phyloP scores from a whole-genome alignment of 441 rosid genomes.

The Arabidopsis lyrata region DNA sequence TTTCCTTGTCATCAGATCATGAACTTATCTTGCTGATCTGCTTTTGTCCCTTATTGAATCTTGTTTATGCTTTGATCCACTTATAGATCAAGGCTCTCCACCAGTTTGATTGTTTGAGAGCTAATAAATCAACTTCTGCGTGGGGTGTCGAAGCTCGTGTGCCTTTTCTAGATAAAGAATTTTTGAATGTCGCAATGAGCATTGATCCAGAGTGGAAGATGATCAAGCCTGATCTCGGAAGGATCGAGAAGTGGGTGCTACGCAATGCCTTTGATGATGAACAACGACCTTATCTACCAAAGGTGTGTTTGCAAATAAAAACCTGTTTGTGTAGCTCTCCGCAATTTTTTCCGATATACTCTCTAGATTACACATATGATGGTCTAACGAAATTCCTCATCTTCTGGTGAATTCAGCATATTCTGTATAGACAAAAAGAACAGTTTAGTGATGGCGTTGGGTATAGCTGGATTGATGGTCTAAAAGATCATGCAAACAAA shows the following conservation, averaged over 20 bases:
- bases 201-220: constrained; percentile 84
- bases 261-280: constrained; percentile 39
- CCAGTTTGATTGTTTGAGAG: constrained; percentile 98
- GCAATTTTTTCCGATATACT: background rate
- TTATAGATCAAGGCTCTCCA: constrained; percentile 95
- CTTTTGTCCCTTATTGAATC: constrained; percentile 19
- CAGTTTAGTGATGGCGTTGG: constrained; percentile 35
- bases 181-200: constrained; percentile 80
- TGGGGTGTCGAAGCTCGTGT: constrained; percentile 99
- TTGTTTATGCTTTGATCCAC: constrained; percentile 37
- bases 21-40: constrained; percentile 17
- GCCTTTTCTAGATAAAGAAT: constrained; percentile 93
- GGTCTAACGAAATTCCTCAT: constrained; percentile 19
- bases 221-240: constrained; percentile 42
- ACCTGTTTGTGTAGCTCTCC: background rate
- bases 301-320: background rate
- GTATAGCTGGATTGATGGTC: constrained; percentile 34
- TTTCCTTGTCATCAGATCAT: constrained; percentile 1
- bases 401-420: constrained; percentile 18
- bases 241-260: constrained; percentile 43
- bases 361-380: background rate
- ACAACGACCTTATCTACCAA: constrained; percentile 17
- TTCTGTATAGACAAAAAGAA: constrained; percentile 26
- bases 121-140: constrained; percentile 96
- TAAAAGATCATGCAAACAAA: constrained; percentile 26